These are phyloP conservation scores for Cornus controversa DNA, from an alignment of 148 eudicot genomes.

Conservation along the genomic window DNA sequence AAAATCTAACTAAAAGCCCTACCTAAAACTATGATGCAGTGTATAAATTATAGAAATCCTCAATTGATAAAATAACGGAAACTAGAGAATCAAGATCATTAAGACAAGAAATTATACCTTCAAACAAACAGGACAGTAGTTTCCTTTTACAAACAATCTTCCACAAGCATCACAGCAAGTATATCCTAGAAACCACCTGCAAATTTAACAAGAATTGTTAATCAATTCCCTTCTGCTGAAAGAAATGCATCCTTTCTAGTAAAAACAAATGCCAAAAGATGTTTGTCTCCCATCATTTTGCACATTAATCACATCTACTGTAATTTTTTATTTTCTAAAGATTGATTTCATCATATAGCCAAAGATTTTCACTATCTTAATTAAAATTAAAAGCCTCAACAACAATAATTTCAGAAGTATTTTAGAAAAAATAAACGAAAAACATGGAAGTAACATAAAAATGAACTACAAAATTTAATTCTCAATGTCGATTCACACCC, in stretches of 20 bases:
- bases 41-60: not conserved
- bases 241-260: not conserved
- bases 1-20: no score
- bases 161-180: conserved; percentile 99
- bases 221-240: not conserved
- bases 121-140: conserved; percentile 94
- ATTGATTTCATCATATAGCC: no score
- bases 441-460: not conserved
- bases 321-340: no score
- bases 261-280: not conserved
- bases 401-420: no score
- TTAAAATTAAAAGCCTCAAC: no score
- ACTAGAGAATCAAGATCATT: not conserved
- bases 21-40: not conserved
- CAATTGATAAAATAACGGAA: not conserved
- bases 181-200: conserved; percentile 97
- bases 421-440: no score
- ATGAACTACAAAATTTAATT: no score
- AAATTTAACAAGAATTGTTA: conserved; percentile 5
- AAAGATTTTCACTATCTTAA: no score
- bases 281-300: not conserved
- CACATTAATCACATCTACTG: no score
- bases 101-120: conserved; percentile 53
- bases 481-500: not conserved
- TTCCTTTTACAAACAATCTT: conserved; percentile 92